Percentiles rank a stretch among this genome's conserved stretches.
These are phyloP conservation scores for Clathrospora elynae DNA, from an alignment of 2,329 filamentous ascomycete species.

Conservation along the genomic window DNA sequence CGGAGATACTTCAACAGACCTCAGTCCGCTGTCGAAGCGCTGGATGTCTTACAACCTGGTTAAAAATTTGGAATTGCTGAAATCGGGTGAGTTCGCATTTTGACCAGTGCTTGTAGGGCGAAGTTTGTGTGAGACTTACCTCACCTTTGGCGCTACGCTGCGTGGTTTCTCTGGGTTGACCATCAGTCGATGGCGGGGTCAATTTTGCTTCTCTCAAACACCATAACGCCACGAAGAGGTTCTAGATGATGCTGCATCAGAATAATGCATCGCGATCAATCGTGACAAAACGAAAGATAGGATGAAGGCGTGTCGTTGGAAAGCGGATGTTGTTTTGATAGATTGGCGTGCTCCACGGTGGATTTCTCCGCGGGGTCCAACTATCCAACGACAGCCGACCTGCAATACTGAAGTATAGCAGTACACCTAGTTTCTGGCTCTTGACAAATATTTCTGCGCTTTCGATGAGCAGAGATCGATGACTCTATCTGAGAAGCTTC, in stretches of 20 bases:
- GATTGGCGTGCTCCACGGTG: constrained; percentile 1
- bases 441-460: too few species aligned
- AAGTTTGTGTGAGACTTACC: constrained; percentile 9
- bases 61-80: too few species aligned
- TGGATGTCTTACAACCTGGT: too few species aligned
- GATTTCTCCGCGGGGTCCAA: constrained; percentile 31
- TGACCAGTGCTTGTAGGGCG: constrained; percentile 12
- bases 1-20: constrained; percentile 25
- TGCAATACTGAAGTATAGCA: too few species aligned
- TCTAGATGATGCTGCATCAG: too few species aligned
- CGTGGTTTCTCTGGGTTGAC: background rate
- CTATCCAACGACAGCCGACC: too few species aligned
- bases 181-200: background rate
- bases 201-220: too few species aligned
- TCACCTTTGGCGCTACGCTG: background rate
- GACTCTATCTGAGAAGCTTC: constrained; percentile 8
- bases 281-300: too few species aligned
- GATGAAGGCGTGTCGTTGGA: background rate
- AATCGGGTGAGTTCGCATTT: too few species aligned
- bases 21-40: background rate
- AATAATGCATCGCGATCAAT: too few species aligned
- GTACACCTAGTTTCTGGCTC: too few species aligned
- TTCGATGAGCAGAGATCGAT: background rate
- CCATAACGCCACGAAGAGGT: too few species aligned
- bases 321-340: constrained; percentile 2